Evolutionary conservation across 768 basidiomycete species (phyloP).

Genomic region (Floccularia luteovirens): DNA sequence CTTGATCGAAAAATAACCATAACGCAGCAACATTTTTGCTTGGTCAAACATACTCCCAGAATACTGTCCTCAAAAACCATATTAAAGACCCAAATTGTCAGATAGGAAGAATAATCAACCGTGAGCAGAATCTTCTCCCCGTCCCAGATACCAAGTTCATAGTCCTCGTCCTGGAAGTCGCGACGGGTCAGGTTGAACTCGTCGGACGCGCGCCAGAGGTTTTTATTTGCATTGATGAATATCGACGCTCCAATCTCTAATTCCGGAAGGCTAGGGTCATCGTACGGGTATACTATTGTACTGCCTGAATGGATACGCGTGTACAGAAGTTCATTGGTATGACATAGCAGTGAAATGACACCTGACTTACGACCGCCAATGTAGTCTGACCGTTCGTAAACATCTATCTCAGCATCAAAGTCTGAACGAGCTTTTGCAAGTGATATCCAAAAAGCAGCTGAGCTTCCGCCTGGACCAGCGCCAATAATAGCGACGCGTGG

Average conservation of each 20-base stretch:
- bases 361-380: constrained; percentile 76
- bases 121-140: constrained; percentile 63
- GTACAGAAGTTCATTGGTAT: constrained; percentile 3
- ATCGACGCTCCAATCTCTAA: constrained; percentile 87
- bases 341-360: constrained; percentile 1
- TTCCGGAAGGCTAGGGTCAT: constrained; percentile 44
- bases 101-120: constrained; percentile 22
- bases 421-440: constrained; percentile 68
- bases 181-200: constrained; percentile 67
- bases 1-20: constrained; percentile 56
- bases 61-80: constrained; percentile 20
- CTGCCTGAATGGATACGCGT: constrained; percentile 43
- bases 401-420: constrained; percentile 69
- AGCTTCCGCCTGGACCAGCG: constrained; percentile 82
- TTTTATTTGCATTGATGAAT: constrained; percentile 71
- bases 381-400: constrained; percentile 72
- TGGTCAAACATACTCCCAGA: constrained; percentile 65
- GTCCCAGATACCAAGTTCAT: constrained; percentile 74
- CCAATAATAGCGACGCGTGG: constrained; percentile 82
- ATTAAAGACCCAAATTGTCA: background rate
- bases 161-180: constrained; percentile 38
- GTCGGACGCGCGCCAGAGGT: constrained; percentile 64
- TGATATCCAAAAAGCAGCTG: constrained; percentile 79
- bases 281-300: constrained; percentile 71
- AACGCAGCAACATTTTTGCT: constrained; percentile 69